Evolutionary conservation across 2,329 filamentous ascomycete genomes (phyloP).

Genomic region (Thelonectria discophora): DNA sequence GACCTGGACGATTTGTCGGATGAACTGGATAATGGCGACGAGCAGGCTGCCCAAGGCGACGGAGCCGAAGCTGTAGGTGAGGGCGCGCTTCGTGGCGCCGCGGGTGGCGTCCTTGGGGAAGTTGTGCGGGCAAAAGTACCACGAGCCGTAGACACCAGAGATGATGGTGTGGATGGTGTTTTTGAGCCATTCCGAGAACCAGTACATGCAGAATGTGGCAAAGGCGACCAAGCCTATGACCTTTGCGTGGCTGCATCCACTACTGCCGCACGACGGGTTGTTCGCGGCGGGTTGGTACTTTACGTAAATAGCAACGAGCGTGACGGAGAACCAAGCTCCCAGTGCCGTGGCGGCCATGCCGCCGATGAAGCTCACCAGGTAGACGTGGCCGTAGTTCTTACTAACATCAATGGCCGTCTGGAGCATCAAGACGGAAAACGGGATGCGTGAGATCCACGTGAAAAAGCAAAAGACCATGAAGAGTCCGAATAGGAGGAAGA

Average conservation of each 20-base stretch:
- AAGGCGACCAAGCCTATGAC: conserved; percentile 88
- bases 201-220: conserved; percentile 90
- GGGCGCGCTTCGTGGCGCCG: conserved; percentile 80
- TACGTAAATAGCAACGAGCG: conserved; percentile 85
- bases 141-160: conserved; percentile 88
- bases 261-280: conserved; percentile 63
- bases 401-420: conserved; percentile 86
- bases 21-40: conserved; percentile 85
- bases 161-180: conserved; percentile 91
- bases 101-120: conserved; percentile 83
- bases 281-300: conserved; percentile 74
- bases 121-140: conserved; percentile 82
- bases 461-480: conserved; percentile 86
- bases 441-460: conserved; percentile 89
- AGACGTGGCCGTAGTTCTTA: conserved; percentile 85
- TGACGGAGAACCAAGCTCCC: conserved; percentile 86
- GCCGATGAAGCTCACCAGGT: conserved; percentile 83
- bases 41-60: conserved; percentile 87
- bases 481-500: conserved; percentile 79
- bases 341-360: conserved; percentile 80
- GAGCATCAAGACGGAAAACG: conserved; percentile 90
- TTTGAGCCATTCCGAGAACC: conserved; percentile 93
- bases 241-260: conserved; percentile 75
- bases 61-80: conserved; percentile 93
- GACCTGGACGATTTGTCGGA: conserved; percentile 84